Evolutionary conservation across 1,284 basidiomycete species (phyloP).

Genomic region (Anthracocystis walkeri): DNA sequence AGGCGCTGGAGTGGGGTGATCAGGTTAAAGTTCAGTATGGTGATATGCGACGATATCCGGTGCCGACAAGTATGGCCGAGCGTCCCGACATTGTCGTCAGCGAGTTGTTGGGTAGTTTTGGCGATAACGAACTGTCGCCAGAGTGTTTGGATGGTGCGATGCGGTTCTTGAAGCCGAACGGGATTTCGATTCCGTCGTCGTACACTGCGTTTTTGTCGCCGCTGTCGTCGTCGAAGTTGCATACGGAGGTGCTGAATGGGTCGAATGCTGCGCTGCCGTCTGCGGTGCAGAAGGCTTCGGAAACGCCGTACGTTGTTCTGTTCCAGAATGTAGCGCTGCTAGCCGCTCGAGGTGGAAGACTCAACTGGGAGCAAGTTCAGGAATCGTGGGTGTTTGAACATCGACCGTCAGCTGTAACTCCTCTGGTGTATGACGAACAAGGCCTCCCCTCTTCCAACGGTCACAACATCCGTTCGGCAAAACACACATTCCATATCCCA

Average conservation of each 20-base stretch:
- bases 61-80: constrained; percentile 73
- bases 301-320: constrained; percentile 99
- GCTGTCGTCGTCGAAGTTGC: constrained; percentile 89
- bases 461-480: constrained; percentile 70
- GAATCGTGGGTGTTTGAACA: constrained; percentile 99
- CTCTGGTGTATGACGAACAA: constrained; percentile 46
- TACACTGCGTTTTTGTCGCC: constrained; percentile 96
- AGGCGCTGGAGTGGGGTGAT: constrained; percentile 78
- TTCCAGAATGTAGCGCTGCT: constrained; percentile 79
- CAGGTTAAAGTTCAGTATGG: constrained; percentile 85
- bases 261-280: constrained; percentile 30
- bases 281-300: constrained; percentile 74
- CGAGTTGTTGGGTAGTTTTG: constrained; percentile 95
- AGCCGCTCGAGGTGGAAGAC: constrained; percentile 73
- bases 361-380: constrained; percentile 81
- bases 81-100: constrained; percentile 92
- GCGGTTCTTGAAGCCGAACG: constrained; percentile 77
- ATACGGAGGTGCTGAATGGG: constrained; percentile 41
- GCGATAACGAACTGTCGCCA: constrained; percentile 97
- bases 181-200: constrained; percentile 94
- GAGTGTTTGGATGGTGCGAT: constrained; percentile 97
- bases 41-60: constrained; percentile 84
- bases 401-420: constrained; percentile 57
- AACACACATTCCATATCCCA: constrained; percentile 86
- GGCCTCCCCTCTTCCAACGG: constrained; percentile 70